Evolutionary conservation across 345 rosid species (phyloP).

Genomic region (Aethionema arabicum): DNA sequence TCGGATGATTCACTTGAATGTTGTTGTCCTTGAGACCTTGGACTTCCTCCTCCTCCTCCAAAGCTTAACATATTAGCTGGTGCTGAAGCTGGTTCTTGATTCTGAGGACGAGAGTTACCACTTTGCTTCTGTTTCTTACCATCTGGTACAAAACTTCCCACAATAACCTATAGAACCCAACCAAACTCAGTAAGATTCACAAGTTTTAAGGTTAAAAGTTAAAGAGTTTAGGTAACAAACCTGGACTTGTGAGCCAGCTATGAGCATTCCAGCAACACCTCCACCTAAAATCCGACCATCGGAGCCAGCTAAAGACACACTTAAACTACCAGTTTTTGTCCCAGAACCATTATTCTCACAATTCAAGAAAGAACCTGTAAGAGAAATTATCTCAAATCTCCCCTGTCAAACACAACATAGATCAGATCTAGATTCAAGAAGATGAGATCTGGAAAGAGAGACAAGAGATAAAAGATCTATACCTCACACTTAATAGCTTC

Average conservation of each 20-base stretch:
- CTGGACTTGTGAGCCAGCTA: conserved; percentile 94
- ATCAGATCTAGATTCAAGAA: neutral
- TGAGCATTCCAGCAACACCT: conserved; percentile 75
- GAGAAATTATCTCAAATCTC: conserved; percentile 76
- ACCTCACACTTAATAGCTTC: conserved; percentile 84
- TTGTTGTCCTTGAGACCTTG: conserved; percentile 67
- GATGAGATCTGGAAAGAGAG: neutral
- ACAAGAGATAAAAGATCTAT: neutral
- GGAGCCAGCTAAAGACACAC: conserved; percentile 76
- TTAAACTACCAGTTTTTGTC: conserved; percentile 74
- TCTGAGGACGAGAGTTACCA: conserved; percentile 19
- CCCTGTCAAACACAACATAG: conserved; percentile 54
- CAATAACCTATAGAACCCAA: conserved; percentile 54
- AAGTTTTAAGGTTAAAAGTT: neutral
- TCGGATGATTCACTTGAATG: conserved; percentile 81
- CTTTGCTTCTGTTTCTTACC: conserved; percentile 53
- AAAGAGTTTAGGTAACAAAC: conserved; percentile 33
- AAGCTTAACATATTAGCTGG: conserved; percentile 62
- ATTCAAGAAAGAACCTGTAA: conserved; percentile 79
- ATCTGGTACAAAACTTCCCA: conserved; percentile 82
- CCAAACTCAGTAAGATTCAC: conserved; percentile 3
- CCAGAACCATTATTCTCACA: conserved; percentile 68
- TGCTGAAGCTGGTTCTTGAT: conserved; percentile 55
- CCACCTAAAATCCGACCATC: conserved; percentile 95
- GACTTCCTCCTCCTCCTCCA: conserved; percentile 52